A percentile compares a stretch with the other conserved stretches of the same genome.
These are phyloP conservation scores for Rhizoctonia solani DNA, from an alignment of 1,284 basidiomycete genomes.

Conservation along the genomic window DNA sequence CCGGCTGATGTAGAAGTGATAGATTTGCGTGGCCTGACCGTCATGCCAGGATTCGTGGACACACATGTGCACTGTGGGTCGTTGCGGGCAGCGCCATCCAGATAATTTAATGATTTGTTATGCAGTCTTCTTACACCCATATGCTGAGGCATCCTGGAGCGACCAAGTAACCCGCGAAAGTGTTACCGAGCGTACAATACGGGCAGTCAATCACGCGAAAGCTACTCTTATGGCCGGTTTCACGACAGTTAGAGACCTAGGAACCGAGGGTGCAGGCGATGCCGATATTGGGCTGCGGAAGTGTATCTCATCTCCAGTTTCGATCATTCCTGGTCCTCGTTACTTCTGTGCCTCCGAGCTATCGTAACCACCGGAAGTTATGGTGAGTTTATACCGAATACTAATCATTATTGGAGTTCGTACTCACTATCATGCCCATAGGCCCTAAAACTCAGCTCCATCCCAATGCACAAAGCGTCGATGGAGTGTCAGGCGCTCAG, in stretches of 20 bases:
- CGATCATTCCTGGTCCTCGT: conserved; percentile 62
- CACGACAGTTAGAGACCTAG: conserved; percentile 68
- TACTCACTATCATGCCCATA: conserved; percentile 39
- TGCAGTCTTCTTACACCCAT: conserved; percentile 65
- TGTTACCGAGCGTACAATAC: conserved; percentile 57
- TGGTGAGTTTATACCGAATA: conserved; percentile 47
- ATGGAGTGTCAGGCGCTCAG: conserved; percentile 61
- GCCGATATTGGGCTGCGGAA: conserved; percentile 64
- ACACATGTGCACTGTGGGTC: conserved; percentile 64
- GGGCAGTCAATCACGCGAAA: conserved; percentile 64
- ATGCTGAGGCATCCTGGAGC: conserved; percentile 62
- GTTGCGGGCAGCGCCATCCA: no score
- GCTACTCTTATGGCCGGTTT: conserved; percentile 66
- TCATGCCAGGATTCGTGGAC: conserved; percentile 70
- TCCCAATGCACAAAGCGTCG: conserved; percentile 56
- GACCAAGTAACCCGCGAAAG: conserved; percentile 67
- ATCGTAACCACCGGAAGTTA: conserved; percentile 67
- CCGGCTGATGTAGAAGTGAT: conserved; percentile 43
- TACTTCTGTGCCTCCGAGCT: conserved; percentile 66
- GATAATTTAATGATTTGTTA: neutral
- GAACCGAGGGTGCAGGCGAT: conserved; percentile 67
- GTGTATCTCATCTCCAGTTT: conserved; percentile 56
- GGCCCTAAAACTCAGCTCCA: conserved; percentile 60
- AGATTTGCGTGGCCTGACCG: conserved; percentile 57
- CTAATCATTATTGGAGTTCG: neutral